Conservation (phyloP, 768 basidiomycete species). For the Panaeolus cyanescens region DNA sequence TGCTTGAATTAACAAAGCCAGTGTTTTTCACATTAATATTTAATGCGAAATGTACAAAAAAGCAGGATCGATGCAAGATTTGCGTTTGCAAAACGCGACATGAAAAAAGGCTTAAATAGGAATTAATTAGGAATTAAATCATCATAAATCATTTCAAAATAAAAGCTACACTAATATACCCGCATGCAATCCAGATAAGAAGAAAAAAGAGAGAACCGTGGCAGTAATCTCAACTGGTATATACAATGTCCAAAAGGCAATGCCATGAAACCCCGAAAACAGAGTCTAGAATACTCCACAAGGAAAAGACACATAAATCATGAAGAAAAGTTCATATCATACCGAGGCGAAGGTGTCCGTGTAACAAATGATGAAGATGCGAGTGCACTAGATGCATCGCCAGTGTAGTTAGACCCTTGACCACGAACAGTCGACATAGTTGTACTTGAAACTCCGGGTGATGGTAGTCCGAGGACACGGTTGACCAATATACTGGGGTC, state of each 20-base stretch:
- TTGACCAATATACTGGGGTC: conserved; percentile 20
- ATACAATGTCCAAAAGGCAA: no score
- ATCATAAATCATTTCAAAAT: neutral
- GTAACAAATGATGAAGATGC: neutral
- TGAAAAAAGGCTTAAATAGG: no score
- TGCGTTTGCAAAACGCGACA: no score
- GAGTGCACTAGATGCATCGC: neutral
- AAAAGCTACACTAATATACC: neutral
- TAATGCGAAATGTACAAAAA: no score
- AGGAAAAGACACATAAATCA: neutral
- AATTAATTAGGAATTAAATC: no score
- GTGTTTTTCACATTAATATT: no score
- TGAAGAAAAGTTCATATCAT: neutral
- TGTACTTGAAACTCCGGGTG: conserved; percentile 9
- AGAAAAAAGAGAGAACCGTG: neutral
- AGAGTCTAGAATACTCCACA: neutral
- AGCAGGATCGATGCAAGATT: no score
- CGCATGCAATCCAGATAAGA: neutral
- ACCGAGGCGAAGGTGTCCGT: neutral
- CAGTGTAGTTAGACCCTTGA: neutral
- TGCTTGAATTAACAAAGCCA: no score
- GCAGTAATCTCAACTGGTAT: no score
- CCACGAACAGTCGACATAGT: neutral
- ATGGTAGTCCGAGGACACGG: conserved; percentile 29
- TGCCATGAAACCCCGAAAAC: no score